Evolutionary conservation across 371 early-diverging fungal genomes (phyloP), one percentile per base, ranked within the genome.

Genomic region (Apophysomyces elegans): DNA sequence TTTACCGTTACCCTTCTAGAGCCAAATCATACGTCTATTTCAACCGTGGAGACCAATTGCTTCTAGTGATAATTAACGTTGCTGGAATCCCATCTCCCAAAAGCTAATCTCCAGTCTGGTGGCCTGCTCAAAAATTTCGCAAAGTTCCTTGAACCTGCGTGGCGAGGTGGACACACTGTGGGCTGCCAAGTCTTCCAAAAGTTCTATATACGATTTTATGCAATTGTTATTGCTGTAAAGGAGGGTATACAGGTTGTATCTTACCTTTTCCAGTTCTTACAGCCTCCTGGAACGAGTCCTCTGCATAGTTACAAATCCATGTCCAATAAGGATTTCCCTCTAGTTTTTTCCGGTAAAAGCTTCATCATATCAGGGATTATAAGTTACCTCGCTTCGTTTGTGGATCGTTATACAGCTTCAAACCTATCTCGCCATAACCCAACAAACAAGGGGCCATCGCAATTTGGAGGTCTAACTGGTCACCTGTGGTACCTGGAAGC

Each of bases 351-450:
- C 0, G 32, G 41, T 39, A 12, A 54, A 36, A n/a, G 14, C 13
- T 45, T 56, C 5, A 37, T 45, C 2, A 41, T 11, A 56, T 16
- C 5, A 46, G 16, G n/a, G n/a, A 50, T 9, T 11, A 41, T 41
- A 5, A 1, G 41, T 58, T 66, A 64, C 84, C 84, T 67, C 76
- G 74, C 63, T 88, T 86, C 1, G 92, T 91, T 7, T 69, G 72
- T 32, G 89, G 90, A 59, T 90, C 90, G 57, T 85, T 84, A 50
- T 74, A 83, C 18, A 92, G 71, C 13, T 84, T 80, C 5, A 73
- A n/a, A 8, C 92, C 93, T 56, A 93, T 91, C 38, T 89, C 89
- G 54, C 92, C 93, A 68, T 95, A 95, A 14, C 95, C 95, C 37
- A 95, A 64, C 41, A 93, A 69, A 60, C 95, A 95, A 12, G 95